Base-by-base conservation (phyloP, 257 asterid species). In the Leonotis leonurus region DNA sequence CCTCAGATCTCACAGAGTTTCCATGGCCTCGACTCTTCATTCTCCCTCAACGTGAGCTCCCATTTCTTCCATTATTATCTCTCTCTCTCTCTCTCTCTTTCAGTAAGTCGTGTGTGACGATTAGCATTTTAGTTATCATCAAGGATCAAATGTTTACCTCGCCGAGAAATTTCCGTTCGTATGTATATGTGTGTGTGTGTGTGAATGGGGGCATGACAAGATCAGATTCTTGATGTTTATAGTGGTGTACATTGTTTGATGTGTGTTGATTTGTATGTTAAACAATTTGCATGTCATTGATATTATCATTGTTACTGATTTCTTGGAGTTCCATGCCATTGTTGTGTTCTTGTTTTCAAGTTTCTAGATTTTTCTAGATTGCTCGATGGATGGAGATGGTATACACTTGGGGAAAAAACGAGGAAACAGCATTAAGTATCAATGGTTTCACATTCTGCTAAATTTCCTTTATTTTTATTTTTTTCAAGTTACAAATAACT, bases 11-110 rank as follows among this genome's bases (percentile, higher is more conserved):
- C 83, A 67, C 70, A 65, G 71, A 62, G 88, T 77, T 69, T 73
- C 71, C 72, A 82, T 84, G 95, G 86, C 88, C 52, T 84, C 95
- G 25, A 77, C 93, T 32, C 60, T 80, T 18, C 89, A 74, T 65
- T 52, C 85, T 35, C 89, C 87, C 18, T 69, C 85, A 12, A 8
- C 51, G 95, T 86, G 54, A 79, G 87, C 35, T 30, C 13, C 21
- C 58, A n/a, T 50, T 37, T 16, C 39, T 33, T 33, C 11, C 39
- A 33, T 8, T 33, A 2, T 33, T 33, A 30, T 30, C 8, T 12
- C 13, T 33, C 1, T 33, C 6, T 33, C 1, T 33, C 1, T 33
- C 13, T 30, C 0, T 29, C 6, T n/a, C n/a, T n/a, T n/a, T n/a
- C n/a, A n/a, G n/a, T n/a, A n/a, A n/a, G n/a, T n/a, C n/a, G 8